Base-by-base conservation (phyloP, 2,329 filamentous ascomycete genomes). In the Trematosphaeria pertusa region DNA sequence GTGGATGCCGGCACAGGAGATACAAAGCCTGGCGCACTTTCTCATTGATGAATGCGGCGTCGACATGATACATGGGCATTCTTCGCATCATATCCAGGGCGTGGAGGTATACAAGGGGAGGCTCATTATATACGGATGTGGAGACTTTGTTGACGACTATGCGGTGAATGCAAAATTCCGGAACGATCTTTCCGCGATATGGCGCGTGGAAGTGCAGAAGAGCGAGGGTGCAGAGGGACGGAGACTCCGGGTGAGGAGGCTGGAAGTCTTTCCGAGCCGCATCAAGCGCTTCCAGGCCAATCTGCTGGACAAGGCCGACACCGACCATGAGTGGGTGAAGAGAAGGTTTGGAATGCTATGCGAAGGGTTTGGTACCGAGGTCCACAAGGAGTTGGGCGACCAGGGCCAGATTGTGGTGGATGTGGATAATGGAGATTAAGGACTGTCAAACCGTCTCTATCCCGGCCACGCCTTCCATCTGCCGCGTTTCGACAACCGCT, bases 61-160 rank as follows among this genome's bases (percentile, higher is more conserved):
- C 4, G 73, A 75, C 55, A 68, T 75, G 32, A 60, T 75, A 10
- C 73, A 75, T 40, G 72, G 72, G 0, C 72, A 75, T 36, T 74
- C 70, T 5, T 68, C 69, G 22, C 73, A 75, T 57, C 73, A 75
- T 56, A 46, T 74, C 3, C 73, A 75, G 54, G 73, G 73, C 0
- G 71, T 73, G 3, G 73, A 75, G 51, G 51, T 58, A 17, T 72
- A 73, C 45, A 61, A 58, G 1, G 65, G 68, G 0, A 67, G 59
- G 35, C 32, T 74, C 8, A 68, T 75, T 35, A 67, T 75, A 2
- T 75, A 74, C 32, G 72, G 72, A 0, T 75, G 72, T 46, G 73
- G 73, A 1, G 72, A 75, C 50, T 75, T 74, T 51, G 67, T 75
- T n/a, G 71, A 75, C 55, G 73, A 75, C 54, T 75, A 75, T 61